Percentiles rank a stretch among this genome's conserved stretches.
phyloP scores from a whole-genome alignment of 805 yeast genomes.

The Yarrowia sp. region DNA sequence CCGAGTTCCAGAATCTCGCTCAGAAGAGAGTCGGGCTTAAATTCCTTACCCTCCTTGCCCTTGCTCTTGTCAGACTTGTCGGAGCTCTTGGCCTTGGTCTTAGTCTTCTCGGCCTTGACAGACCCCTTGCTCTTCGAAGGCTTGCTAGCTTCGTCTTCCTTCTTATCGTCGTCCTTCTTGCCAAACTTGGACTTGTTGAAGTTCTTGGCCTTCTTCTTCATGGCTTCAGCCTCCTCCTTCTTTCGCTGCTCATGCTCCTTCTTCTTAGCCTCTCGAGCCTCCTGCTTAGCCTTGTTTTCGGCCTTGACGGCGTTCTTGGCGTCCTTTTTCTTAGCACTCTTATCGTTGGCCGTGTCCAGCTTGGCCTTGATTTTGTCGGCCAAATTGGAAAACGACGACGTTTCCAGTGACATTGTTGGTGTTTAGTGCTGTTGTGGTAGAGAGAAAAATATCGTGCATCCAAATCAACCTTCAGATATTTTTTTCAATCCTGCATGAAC shows the following conservation, averaged over 20 bases:
- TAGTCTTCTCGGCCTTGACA: background rate
- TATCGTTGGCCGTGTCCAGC: conserved; percentile 25
- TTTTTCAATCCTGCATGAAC: conserved; percentile 20
- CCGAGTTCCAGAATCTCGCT: conserved; percentile 57
- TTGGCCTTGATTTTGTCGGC: conserved; percentile 39
- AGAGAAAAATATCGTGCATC: conserved; percentile 10
- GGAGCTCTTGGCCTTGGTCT: conserved; percentile 12
- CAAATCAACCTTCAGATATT: conserved; percentile 11
- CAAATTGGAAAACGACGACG: conserved; percentile 38
- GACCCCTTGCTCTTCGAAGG: background rate
- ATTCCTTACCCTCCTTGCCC: background rate
- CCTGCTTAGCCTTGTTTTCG: conserved; percentile 30
- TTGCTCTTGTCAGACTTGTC: conserved; percentile 2
- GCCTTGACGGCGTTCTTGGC: conserved; percentile 31
- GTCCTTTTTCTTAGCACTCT: conserved; percentile 27
- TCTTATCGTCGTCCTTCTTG: conserved; percentile 17
- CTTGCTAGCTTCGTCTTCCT: background rate
- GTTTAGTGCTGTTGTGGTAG: background rate
- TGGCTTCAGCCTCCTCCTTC: conserved; percentile 36
- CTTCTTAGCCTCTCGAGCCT: conserved; percentile 36
- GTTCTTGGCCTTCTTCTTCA: conserved; percentile 32
- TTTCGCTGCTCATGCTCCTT: conserved; percentile 30
- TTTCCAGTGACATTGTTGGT: conserved; percentile 23
- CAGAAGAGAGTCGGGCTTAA: conserved; percentile 22
- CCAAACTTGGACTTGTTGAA: conserved; percentile 36